phyloP scores from a whole-genome alignment of 371 early-diverging fungal genomes.

The Blakeslea trispora region DNA sequence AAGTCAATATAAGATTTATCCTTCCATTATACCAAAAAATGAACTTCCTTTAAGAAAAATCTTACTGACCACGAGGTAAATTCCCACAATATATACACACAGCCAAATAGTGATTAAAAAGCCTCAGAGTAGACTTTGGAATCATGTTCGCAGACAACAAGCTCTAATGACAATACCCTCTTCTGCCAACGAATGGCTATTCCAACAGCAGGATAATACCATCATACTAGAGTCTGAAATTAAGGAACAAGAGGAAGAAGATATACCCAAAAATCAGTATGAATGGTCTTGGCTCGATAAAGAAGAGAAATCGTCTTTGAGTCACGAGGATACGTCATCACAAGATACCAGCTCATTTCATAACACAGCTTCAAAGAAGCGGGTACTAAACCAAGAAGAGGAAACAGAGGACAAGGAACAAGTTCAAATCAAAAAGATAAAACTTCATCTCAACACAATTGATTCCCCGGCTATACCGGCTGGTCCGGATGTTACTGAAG shows the following conservation, averaged over 20 bases:
- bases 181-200: slow-evolving; percentile 18
- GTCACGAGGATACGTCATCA: too few species aligned
- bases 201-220: slow-evolving; percentile 17
- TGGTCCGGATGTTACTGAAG: slow-evolving; percentile 18
- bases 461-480: slow-evolving; percentile 31
- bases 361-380: neutral
- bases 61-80: slow-evolving; percentile 32
- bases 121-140: slow-evolving; percentile 24
- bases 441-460: slow-evolving; percentile 12
- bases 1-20: slow-evolving; percentile 33
- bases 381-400: slow-evolving; percentile 7
- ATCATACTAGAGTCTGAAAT: neutral
- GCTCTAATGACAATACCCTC: slow-evolving; percentile 12
- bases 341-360: slow-evolving; percentile 3
- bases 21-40: slow-evolving; percentile 25
- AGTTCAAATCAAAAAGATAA: slow-evolving; percentile 6
- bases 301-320: slow-evolving; percentile 3
- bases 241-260: neutral
- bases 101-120: neutral
- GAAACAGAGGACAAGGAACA: slow-evolving; percentile 7
- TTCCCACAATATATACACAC: slow-evolving; percentile 7
- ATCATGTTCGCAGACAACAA: slow-evolving; percentile 29
- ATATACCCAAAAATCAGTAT: slow-evolving; percentile 4
- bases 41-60: slow-evolving; percentile 32
- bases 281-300: slow-evolving; percentile 28